phyloP scores from a whole-genome alignment of 2,329 filamentous ascomycete genomes.

The Tolypocladium tundrense region DNA sequence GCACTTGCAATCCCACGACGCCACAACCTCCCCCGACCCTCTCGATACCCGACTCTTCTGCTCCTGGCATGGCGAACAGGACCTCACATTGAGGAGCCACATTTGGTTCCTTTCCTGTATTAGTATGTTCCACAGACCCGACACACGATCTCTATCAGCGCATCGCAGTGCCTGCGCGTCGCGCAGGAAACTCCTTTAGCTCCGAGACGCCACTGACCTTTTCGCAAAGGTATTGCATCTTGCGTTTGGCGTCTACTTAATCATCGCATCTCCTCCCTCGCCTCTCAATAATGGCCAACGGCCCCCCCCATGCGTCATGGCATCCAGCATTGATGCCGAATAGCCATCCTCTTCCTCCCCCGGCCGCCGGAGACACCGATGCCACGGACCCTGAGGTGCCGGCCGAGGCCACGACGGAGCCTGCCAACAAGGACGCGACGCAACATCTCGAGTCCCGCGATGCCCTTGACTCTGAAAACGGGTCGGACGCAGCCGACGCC shows the following conservation, averaged over 20 bases:
- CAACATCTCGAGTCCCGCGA: slow-evolving; percentile 7
- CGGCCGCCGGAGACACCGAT: neutral
- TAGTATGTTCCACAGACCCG: slow-evolving; percentile 2
- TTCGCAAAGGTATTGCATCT: neutral
- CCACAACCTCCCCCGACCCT: neutral
- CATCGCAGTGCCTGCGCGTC: slow-evolving; percentile 1
- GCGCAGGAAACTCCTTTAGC: neutral
- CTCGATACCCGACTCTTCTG: neutral
- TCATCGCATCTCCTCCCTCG: slow-evolving; percentile 1
- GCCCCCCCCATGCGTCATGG: slow-evolving; percentile 25
- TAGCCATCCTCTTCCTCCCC: slow-evolving; percentile 1
- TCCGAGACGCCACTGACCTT: slow-evolving; percentile 1
- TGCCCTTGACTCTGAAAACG: slow-evolving; percentile 1
- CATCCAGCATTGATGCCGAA: slow-evolving; percentile 31
- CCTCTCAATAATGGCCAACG: slow-evolving; percentile 24
- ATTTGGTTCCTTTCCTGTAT: slow-evolving; percentile 8
- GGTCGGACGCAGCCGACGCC: slow-evolving; percentile 6
- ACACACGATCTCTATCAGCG: neutral
- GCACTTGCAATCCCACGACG: slow-evolving; percentile 10
- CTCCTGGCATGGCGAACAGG: slow-evolving; percentile 9
- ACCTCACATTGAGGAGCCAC: slow-evolving; percentile 5
- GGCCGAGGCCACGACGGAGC: slow-evolving; percentile 4
- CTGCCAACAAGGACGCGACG: slow-evolving; percentile 1
- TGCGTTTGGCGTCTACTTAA: slow-evolving; percentile 5
- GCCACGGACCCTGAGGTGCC: neutral